Evolutionary conservation across 768 basidiomycete species (phyloP).

Genomic region (Cyathus striatus): DNA sequence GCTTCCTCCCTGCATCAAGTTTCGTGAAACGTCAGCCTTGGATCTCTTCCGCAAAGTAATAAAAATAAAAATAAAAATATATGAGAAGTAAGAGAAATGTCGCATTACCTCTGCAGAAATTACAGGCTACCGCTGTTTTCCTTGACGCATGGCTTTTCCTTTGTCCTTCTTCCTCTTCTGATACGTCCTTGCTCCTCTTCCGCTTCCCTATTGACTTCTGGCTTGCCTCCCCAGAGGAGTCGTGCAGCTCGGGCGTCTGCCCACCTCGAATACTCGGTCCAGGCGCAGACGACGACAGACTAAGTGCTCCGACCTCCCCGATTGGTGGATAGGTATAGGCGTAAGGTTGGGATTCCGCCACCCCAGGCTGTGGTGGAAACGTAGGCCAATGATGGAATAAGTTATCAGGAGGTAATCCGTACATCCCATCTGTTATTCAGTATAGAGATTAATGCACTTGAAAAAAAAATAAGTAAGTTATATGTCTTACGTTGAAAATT

Average conservation of each 20-base stretch:
- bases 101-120: constrained; percentile 67
- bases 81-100: too few relatives aligned
- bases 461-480: neutral
- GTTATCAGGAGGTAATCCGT: neutral
- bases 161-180: constrained; percentile 17
- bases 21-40: too few relatives aligned
- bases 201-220: constrained; percentile 10
- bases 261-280: neutral
- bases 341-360: neutral
- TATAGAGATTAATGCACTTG: neutral
- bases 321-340: neutral
- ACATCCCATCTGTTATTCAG: neutral
- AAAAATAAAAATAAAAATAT: constrained; percentile 2
- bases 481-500: neutral
- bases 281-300: neutral
- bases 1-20: constrained; percentile 53
- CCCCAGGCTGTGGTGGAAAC: neutral
- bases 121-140: constrained; percentile 66
- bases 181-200: constrained; percentile 4
- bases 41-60: constrained; percentile 5
- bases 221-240: constrained; percentile 8
- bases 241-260: neutral
- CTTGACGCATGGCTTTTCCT: constrained; percentile 21
- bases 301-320: neutral
- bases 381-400: neutral